phyloP scores from a whole-genome alignment of 306 rosid genomes.

The Quercus wislizeni region DNA sequence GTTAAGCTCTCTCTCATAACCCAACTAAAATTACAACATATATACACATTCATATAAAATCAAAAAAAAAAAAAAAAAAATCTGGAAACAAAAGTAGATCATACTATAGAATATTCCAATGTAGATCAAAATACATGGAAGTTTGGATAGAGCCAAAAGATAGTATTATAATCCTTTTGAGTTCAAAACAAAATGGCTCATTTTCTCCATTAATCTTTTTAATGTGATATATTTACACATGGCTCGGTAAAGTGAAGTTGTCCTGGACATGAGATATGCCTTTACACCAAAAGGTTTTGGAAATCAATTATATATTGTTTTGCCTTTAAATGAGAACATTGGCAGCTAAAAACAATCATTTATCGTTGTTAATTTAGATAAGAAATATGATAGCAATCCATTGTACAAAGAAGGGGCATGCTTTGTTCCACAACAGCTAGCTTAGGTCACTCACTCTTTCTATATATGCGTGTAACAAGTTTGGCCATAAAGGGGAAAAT shows the following conservation, averaged over 20 bases:
- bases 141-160: no score
- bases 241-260: constrained; percentile 5
- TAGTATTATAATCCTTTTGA: neutral
- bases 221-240: neutral
- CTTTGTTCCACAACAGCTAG: neutral
- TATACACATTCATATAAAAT: no score
- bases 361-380: neutral
- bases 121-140: no score
- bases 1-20: no score
- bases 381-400: neutral
- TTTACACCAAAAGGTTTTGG: neutral
- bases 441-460: neutral
- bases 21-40: no score
- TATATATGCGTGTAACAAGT: neutral
- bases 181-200: neutral
- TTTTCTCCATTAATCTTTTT: neutral
- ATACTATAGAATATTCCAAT: no score
- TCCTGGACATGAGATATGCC: neutral
- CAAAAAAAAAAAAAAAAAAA: no score
- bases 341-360: neutral
- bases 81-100: no score
- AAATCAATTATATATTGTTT: neutral
- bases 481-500: neutral
- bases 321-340: neutral
- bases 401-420: neutral